Conservation (phyloP, 306 rosid genomes). For the Purshia tridentata region DNA sequence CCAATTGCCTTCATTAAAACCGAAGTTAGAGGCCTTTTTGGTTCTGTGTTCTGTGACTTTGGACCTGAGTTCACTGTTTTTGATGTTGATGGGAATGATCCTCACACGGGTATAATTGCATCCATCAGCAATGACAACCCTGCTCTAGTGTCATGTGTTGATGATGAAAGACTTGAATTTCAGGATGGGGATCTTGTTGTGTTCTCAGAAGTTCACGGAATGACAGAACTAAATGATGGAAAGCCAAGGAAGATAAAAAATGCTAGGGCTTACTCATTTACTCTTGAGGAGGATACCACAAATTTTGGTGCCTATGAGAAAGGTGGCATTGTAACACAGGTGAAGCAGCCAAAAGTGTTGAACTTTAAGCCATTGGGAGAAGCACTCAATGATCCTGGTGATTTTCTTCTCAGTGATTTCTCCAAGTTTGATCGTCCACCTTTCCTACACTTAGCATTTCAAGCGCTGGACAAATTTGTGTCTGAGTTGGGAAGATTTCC, state of each 20-base stretch:
- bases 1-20: slow-evolving; percentile 80
- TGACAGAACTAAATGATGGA: slow-evolving; percentile 85
- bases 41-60: slow-evolving; percentile 89
- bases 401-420: slow-evolving; percentile 86
- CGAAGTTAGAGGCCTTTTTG: slow-evolving; percentile 97
- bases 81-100: slow-evolving; percentile 93
- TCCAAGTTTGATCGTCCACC: slow-evolving; percentile 82
- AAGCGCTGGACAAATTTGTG: slow-evolving; percentile 66
- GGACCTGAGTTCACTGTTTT: slow-evolving; percentile 89
- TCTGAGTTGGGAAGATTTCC: slow-evolving; percentile 67
- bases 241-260: slow-evolving; percentile 72
- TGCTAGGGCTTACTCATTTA: slow-evolving; percentile 72
- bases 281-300: slow-evolving; percentile 81
- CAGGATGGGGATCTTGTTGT: slow-evolving; percentile 93
- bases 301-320: slow-evolving; percentile 64
- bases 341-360: slow-evolving; percentile 73
- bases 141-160: slow-evolving; percentile 74
- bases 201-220: slow-evolving; percentile 87
- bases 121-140: slow-evolving; percentile 80
- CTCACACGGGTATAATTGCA: slow-evolving; percentile 79
- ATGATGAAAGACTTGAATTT: slow-evolving; percentile 90
- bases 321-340: slow-evolving; percentile 89
- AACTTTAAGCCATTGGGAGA: slow-evolving; percentile 68
- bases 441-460: slow-evolving; percentile 75
- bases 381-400: slow-evolving; percentile 73